phyloP scores from a whole-genome alignment of 805 yeast species.

The Zygosaccharomyces bailii region DNA sequence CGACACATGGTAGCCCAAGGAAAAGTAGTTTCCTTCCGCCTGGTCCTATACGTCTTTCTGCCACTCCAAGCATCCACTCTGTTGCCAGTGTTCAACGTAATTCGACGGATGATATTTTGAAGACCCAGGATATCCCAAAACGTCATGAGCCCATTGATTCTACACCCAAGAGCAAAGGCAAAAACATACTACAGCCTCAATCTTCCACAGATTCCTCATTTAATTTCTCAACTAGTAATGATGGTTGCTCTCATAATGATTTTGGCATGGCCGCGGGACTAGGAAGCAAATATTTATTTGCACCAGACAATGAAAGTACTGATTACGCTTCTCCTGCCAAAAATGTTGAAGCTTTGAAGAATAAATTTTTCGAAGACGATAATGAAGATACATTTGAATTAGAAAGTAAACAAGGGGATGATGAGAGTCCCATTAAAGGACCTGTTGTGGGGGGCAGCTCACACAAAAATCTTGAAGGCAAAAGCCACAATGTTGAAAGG shows the following conservation, averaged over 20 bases:
- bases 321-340: conserved; percentile 35
- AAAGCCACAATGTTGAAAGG: conserved; percentile 2
- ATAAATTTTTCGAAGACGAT: conserved; percentile 26
- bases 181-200: conserved; percentile 1
- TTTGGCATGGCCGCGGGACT: conserved; percentile 6
- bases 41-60: conserved; percentile 19
- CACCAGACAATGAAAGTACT: conserved; percentile 28
- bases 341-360: conserved; percentile 32
- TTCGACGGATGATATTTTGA: conserved; percentile 7
- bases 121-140: neutral
- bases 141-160: neutral
- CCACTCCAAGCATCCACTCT: conserved; percentile 32
- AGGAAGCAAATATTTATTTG: conserved; percentile 29
- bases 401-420: conserved; percentile 6
- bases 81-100: conserved; percentile 25
- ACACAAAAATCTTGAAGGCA: neutral
- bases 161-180: neutral
- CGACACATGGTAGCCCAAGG: conserved; percentile 25
- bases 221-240: conserved; percentile 10
- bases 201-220: conserved; percentile 14
- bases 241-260: conserved; percentile 4
- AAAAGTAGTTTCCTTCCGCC: conserved; percentile 7
- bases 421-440: neutral
- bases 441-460: neutral
- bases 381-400: conserved; percentile 14